These are phyloP conservation scores for Globisporangium splendens DNA, from an alignment of 352 stramenopile genomes.

Conservation along the genomic window DNA sequence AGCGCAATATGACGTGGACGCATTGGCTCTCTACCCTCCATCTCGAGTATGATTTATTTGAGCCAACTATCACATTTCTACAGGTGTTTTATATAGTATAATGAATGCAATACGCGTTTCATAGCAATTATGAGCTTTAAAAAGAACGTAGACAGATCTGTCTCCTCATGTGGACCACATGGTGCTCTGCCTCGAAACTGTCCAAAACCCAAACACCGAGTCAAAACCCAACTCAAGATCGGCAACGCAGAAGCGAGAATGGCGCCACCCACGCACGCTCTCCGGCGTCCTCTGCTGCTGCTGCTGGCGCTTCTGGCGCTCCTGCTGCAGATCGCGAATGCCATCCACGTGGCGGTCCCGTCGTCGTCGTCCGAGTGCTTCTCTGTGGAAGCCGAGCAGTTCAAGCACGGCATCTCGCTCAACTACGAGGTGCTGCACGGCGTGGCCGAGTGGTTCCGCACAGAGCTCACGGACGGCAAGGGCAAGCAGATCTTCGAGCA, in stretches of 20 bases:
- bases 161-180: background rate
- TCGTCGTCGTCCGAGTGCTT: slow-evolving; percentile 60
- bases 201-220: too few relatives aligned
- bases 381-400: slow-evolving; percentile 57
- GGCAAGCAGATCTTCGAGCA: slow-evolving; percentile 52
- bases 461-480: slow-evolving; percentile 61
- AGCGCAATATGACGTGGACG: slow-evolving; percentile 3
- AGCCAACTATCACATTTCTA: background rate
- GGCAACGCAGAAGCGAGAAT: background rate
- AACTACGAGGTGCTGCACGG: slow-evolving; percentile 81
- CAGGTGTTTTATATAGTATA: background rate
- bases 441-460: slow-evolving; percentile 65
- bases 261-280: background rate
- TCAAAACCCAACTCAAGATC: too few relatives aligned
- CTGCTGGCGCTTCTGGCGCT: slow-evolving; percentile 15
- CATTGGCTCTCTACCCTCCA: background rate
- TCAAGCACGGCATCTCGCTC: slow-evolving; percentile 83
- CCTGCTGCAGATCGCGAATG: slow-evolving; percentile 8
- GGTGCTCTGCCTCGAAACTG: too few relatives aligned
- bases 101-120: background rate
- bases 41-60: background rate
- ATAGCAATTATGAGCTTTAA: background rate
- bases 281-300: slow-evolving; percentile 16
- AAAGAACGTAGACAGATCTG: background rate
- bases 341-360: slow-evolving; percentile 52